These are phyloP conservation scores for Xylaria sp. DNA, from an alignment of 495 filamentous ascomycete species.

Conservation along the genomic window DNA sequence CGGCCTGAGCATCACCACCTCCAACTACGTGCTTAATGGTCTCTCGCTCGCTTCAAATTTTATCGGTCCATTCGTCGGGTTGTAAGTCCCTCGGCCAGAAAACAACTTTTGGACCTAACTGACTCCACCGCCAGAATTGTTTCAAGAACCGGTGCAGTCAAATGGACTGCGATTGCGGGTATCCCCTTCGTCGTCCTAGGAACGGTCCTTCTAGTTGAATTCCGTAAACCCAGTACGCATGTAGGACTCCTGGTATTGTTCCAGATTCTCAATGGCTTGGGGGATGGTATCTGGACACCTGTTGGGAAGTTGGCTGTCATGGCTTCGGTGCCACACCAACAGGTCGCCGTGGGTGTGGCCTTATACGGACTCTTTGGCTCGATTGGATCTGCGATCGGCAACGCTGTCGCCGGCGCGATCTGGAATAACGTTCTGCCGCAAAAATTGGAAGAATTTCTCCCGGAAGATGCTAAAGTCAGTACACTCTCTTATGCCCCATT, in stretches of 20 bases:
- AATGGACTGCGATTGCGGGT: constrained; percentile 56
- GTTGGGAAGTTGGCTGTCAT: constrained; percentile 72
- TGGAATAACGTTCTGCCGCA: constrained; percentile 65
- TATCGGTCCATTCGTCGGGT: constrained; percentile 64
- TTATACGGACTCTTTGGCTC: constrained; percentile 69
- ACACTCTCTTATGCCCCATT: constrained; percentile 34
- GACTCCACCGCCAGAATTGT: not conserved
- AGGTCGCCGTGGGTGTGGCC: constrained; percentile 70
- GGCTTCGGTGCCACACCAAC: constrained; percentile 65
- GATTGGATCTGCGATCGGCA: constrained; percentile 72
- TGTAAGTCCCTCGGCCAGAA: constrained; percentile 44
- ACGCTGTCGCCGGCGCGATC: constrained; percentile 69
- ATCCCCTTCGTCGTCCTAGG: constrained; percentile 65
- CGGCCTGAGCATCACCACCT: constrained; percentile 63
- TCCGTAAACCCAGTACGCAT: constrained; percentile 58
- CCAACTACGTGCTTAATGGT: constrained; percentile 71
- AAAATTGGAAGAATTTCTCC: constrained; percentile 63
- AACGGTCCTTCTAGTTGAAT: constrained; percentile 70
- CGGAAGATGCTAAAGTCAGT: constrained; percentile 34
- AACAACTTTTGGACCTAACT: not conserved
- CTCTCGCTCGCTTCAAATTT: constrained; percentile 75
- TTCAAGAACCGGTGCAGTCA: constrained; percentile 57
- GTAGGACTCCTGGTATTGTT: constrained; percentile 66
- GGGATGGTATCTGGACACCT: constrained; percentile 68
- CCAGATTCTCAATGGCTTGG: constrained; percentile 69